Evolutionary conservation across 352 stramenopile genomes (phyloP), one percentile per base, ranked within the genome.

Genomic region (Phytophthora lateralis): DNA sequence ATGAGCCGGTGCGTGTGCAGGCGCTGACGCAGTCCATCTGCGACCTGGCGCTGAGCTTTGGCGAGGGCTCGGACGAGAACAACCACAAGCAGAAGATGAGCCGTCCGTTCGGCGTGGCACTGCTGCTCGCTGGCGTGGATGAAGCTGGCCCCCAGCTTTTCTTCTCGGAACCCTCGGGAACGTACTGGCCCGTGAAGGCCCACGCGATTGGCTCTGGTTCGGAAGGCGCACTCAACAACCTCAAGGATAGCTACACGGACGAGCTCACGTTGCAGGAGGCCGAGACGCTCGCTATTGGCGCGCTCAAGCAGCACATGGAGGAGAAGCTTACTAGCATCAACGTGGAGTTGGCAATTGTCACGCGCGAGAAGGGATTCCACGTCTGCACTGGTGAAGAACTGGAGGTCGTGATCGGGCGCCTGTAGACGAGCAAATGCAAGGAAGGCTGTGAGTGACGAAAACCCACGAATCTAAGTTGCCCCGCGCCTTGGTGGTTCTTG

Each of bases 301-400:
- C 97, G 11, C 80, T 99, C 34, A 99, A 99, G 81, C 96, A 96
- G 85, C 97, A 99, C 67, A 99, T 99, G 98, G 97, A 99, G 81
- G 98, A 99, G 74, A 98, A 99, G 74, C 98, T 99, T 55, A 98
- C 88, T 9, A 96, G 73, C 60, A 96, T 98, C 35, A 99, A 99
- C 83, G 96, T 99, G 26, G 98, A 99, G 82, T 70, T 99, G 60
- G 97, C 97, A 7, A 78, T 95, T 66, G 96, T 99, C 15, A 99
- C 95, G 39, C 71, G 79, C 49, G 90, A 97, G 14, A 91, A 97
- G 64, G 97, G 97, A 46, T 99, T 99, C 86, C 90, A 99, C 70
- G 88, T 98, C 55, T 98, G 94, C 63, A 95, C 80, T 39, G 69
- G 81, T 10, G 84, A 97, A 27, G 92, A 99, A 77, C 89, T 99